Evolutionary conservation across 345 rosid species (phyloP).

Genomic region (Hibiscus tridactylites): DNA sequence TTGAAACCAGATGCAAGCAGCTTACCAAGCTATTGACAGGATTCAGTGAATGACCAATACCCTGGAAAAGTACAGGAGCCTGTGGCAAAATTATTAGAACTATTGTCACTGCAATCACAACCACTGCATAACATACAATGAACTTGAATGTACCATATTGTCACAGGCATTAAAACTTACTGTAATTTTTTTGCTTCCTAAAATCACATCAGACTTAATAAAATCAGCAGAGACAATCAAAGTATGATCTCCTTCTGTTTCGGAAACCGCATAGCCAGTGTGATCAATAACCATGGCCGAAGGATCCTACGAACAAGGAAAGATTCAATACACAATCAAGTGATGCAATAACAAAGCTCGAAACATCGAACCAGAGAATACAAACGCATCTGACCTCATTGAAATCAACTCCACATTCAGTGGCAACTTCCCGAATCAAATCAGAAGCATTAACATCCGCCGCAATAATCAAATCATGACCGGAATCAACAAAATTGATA

Average conservation of each 20-base stretch:
- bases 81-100: slow-evolving; percentile 12
- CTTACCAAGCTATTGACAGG: slow-evolving; percentile 63
- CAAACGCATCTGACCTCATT: slow-evolving; percentile 38
- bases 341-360: not conserved
- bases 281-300: slow-evolving; percentile 63
- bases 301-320: slow-evolving; percentile 18
- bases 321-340: not conserved
- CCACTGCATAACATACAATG: not conserved
- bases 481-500: slow-evolving; percentile 65
- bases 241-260: slow-evolving; percentile 56
- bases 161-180: slow-evolving; percentile 11
- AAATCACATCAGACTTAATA: slow-evolving; percentile 42
- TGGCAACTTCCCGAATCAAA: slow-evolving; percentile 51
- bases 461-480: slow-evolving; percentile 58
- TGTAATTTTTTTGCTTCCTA: slow-evolving; percentile 49
- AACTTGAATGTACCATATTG: not conserved
- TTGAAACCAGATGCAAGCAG: slow-evolving; percentile 6
- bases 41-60: slow-evolving; percentile 69
- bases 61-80: slow-evolving; percentile 78
- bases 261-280: slow-evolving; percentile 41
- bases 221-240: slow-evolving; percentile 50
- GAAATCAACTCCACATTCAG: slow-evolving; percentile 68
- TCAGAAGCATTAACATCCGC: slow-evolving; percentile 61
- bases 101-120: not conserved
- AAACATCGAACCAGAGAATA: slow-evolving; percentile 17